A percentile compares a stretch with the other conserved stretches of the same genome.
phyloP scores from a whole-genome alignment of 331 rosid genomes.

The Acacia concinna region DNA sequence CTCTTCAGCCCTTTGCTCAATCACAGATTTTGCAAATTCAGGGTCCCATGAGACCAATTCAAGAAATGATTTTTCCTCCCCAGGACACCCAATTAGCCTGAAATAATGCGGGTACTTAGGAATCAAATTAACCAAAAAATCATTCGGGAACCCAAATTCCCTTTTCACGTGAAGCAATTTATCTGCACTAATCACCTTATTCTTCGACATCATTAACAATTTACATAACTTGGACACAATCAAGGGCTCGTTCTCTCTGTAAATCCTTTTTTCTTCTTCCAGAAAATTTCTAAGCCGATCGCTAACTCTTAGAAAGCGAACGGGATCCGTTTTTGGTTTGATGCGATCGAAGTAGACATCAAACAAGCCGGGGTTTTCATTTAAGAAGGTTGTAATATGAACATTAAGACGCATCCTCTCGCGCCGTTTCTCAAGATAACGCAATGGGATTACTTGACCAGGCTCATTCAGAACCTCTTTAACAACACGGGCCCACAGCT shows the following conservation, averaged over 20 bases:
- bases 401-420: slow-evolving; percentile 50
- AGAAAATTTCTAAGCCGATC: slow-evolving; percentile 46
- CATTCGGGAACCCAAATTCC: slow-evolving; percentile 67
- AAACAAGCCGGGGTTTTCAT: slow-evolving; percentile 53
- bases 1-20: slow-evolving; percentile 61
- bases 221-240: slow-evolving; percentile 56
- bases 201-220: slow-evolving; percentile 60
- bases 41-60: slow-evolving; percentile 58
- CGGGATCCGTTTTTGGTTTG: slow-evolving; percentile 55
- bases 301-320: slow-evolving; percentile 43
- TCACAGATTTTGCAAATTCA: slow-evolving; percentile 53
- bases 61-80: slow-evolving; percentile 51
- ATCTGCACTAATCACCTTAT: slow-evolving; percentile 53
- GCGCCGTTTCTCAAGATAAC: slow-evolving; percentile 58
- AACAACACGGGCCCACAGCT: slow-evolving; percentile 58
- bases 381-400: slow-evolving; percentile 36
- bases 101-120: slow-evolving; percentile 58
- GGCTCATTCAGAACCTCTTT: slow-evolving; percentile 69
- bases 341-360: slow-evolving; percentile 50
- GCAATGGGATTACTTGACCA: slow-evolving; percentile 59
- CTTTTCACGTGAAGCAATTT: slow-evolving; percentile 60
- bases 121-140: slow-evolving; percentile 61
- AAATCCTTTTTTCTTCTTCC: slow-evolving; percentile 48
- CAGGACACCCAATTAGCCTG: slow-evolving; percentile 45
- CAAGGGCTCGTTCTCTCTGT: slow-evolving; percentile 44